Evolutionary conservation across 2,329 filamentous ascomycete species (phyloP).

Genomic region (Cercospora sp.): DNA sequence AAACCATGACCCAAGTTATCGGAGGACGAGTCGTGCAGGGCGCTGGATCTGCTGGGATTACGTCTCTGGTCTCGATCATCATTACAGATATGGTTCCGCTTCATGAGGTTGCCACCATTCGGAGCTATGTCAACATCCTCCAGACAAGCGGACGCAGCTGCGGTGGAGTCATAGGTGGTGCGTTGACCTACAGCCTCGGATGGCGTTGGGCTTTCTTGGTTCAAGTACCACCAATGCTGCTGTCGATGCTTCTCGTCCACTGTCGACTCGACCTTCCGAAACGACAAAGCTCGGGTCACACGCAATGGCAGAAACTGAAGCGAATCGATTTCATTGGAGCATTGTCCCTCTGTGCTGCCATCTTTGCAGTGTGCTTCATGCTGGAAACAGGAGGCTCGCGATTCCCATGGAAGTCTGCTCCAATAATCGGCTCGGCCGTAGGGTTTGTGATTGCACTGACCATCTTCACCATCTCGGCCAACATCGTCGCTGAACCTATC

Average conservation of each 20-base stretch:
- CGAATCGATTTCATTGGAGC: constrained; percentile 63
- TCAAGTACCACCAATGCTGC: constrained; percentile 56
- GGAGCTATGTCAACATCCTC: constrained; percentile 55
- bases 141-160: constrained; percentile 52
- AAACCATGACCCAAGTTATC: constrained; percentile 44
- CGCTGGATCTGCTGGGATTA: constrained; percentile 48
- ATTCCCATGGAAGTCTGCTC: constrained; percentile 41
- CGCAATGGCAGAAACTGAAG: constrained; percentile 42
- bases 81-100: constrained; percentile 53
- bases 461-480: constrained; percentile 29
- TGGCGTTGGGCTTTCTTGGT: constrained; percentile 66
- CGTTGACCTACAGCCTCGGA: constrained; percentile 61
- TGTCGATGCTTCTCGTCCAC: constrained; percentile 53
- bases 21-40: constrained; percentile 46
- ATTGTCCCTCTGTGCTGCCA: constrained; percentile 46
- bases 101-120: constrained; percentile 50
- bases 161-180: constrained; percentile 60
- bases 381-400: constrained; percentile 53
- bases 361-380: constrained; percentile 48
- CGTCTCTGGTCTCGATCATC: constrained; percentile 49
- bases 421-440: constrained; percentile 33
- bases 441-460: constrained; percentile 13
- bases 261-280: constrained; percentile 29
- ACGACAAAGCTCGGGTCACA: constrained; percentile 8
- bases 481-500: constrained; percentile 48